These are phyloP conservation scores for Diospyros kaki DNA, from an alignment of 148 eudicot species.

Conservation along the genomic window DNA sequence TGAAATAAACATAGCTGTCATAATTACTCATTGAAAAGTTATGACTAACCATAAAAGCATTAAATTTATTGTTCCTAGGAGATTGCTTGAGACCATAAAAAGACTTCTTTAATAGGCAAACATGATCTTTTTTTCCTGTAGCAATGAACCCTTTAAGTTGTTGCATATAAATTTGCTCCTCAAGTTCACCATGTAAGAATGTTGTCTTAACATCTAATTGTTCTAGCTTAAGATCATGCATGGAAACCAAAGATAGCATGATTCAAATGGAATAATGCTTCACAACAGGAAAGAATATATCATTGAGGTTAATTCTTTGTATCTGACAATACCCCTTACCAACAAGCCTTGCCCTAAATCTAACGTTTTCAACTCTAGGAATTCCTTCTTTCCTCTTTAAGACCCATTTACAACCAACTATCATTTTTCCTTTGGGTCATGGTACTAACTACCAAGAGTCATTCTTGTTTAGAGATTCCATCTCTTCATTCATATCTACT, in stretches of 20 bases:
- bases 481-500: slow-evolving; percentile 18
- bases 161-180: too few relatives aligned
- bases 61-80: too few relatives aligned
- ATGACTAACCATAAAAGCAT: too few relatives aligned
- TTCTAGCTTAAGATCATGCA: too few relatives aligned
- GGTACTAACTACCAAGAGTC: slow-evolving; percentile 12
- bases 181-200: too few relatives aligned
- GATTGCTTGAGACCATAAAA: too few relatives aligned
- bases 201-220: too few relatives aligned
- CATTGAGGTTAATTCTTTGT: slow-evolving; percentile 4
- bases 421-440: slow-evolving; percentile 9
- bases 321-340: slow-evolving; percentile 13
- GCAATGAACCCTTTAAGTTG: too few relatives aligned
- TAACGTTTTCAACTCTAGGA: background rate
- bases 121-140: too few relatives aligned
- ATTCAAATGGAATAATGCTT: slow-evolving; percentile 6
- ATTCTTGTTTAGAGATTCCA: slow-evolving; percentile 20
- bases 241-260: background rate
- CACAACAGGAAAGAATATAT: slow-evolving; percentile 12
- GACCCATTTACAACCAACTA: slow-evolving; percentile 17
- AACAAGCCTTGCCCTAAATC: slow-evolving; percentile 6
- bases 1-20: too few relatives aligned
- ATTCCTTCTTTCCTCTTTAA: slow-evolving; percentile 3
- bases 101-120: too few relatives aligned
- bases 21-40: too few relatives aligned